Conservation (phyloP, 495 filamentous ascomycete species). For the Evansstolkia leycettana region DNA sequence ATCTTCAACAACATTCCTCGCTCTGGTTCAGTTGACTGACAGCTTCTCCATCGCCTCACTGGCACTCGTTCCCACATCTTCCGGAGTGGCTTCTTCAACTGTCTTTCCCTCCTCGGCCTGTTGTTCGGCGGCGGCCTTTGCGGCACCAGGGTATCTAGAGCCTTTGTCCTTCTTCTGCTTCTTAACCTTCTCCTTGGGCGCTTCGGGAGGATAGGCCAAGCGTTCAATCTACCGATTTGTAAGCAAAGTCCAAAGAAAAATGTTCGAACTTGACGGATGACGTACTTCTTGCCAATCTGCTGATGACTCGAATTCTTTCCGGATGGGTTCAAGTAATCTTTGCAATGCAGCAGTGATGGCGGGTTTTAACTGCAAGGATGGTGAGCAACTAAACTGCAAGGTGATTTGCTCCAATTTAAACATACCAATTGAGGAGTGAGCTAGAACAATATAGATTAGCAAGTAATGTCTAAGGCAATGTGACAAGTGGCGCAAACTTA, state of each 20-base stretch:
- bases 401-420: too few relatives aligned
- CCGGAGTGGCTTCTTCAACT: slow-evolving; percentile 15
- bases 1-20: too few relatives aligned
- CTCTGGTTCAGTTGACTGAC: too few relatives aligned
- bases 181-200: neutral
- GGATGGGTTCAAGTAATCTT: neutral
- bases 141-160: neutral
- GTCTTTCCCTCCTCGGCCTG: slow-evolving; percentile 13
- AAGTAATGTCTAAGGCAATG: too few relatives aligned
- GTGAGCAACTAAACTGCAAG: too few relatives aligned
- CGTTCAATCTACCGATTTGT: neutral
- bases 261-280: neutral
- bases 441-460: too few relatives aligned
- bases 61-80: slow-evolving; percentile 17
- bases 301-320: neutral
- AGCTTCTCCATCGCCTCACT: slow-evolving; percentile 28
- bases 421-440: too few relatives aligned
- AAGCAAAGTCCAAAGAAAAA: neutral
- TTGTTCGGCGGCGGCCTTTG: neutral
- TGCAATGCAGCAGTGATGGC: too few relatives aligned
- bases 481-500: too few relatives aligned
- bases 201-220: neutral
- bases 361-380: too few relatives aligned
- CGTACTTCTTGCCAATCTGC: slow-evolving; percentile 1
- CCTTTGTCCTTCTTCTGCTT: neutral